phyloP scores from a whole-genome alignment of 345 rosid species.

The Heritiera littoralis region DNA sequence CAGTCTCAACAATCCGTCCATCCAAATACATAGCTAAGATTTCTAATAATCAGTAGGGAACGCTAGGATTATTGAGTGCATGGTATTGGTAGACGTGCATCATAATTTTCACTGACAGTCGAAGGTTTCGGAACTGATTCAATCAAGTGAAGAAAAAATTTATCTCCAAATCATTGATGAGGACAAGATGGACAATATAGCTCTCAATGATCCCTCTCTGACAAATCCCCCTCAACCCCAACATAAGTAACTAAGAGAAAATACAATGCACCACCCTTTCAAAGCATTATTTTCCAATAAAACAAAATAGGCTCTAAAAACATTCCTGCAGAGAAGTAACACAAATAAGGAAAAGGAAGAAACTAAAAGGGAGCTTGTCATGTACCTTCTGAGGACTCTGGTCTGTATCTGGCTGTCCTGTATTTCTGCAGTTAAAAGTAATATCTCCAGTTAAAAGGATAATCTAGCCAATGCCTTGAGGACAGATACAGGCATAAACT shows the following conservation, averaged over 20 bases:
- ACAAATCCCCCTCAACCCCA: slow-evolving; percentile 1
- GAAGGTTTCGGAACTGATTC: neutral
- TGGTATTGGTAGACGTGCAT: neutral
- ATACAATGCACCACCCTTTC: neutral
- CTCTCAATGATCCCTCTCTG: neutral
- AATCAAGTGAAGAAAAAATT: neutral
- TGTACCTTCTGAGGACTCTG: slow-evolving; percentile 80
- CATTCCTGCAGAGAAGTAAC: neutral
- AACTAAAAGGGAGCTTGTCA: slow-evolving; percentile 15
- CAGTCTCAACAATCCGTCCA: slow-evolving; percentile 12
- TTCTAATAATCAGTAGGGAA: neutral
- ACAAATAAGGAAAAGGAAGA: neutral
- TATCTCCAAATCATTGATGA: neutral
- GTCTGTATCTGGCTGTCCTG: slow-evolving; percentile 74
- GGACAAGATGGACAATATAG: neutral
- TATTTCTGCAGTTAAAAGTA: slow-evolving; percentile 69
- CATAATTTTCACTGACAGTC: neutral
- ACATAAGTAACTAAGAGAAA: neutral
- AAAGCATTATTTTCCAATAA: neutral
- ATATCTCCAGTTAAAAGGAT: slow-evolving; percentile 26
- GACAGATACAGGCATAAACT: neutral
- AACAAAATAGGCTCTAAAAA: neutral
- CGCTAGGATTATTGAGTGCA: neutral
- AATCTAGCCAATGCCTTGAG: slow-evolving; percentile 13
- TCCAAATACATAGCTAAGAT: neutral